phyloP scores from a whole-genome alignment of 306 rosid species.

The Sicyos edulis region DNA sequence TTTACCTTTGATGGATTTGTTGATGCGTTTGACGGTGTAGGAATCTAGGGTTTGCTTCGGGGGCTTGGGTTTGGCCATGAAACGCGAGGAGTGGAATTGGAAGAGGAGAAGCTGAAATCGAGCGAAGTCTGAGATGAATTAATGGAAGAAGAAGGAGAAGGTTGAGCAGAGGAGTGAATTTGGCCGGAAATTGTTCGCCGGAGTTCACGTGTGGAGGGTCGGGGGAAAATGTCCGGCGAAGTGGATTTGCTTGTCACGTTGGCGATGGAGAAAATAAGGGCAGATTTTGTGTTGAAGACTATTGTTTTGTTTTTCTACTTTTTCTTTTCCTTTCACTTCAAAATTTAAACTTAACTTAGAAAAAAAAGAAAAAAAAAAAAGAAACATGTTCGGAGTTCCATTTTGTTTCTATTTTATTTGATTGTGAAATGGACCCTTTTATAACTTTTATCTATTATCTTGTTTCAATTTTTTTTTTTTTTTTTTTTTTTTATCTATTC shows the following conservation, averaged over 20 bases:
- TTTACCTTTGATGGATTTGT: slow-evolving; percentile 60
- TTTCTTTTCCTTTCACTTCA: too few species aligned
- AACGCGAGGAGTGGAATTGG: neutral
- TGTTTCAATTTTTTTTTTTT: too few species aligned
- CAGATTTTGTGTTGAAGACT: neutral
- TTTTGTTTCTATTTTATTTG: too few species aligned
- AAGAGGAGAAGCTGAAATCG: slow-evolving; percentile 11
- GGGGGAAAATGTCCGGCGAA: neutral
- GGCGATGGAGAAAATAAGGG: slow-evolving; percentile 10
- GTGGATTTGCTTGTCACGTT: slow-evolving; percentile 19
- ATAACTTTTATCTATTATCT: too few species aligned
- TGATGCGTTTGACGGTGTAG: slow-evolving; percentile 82
- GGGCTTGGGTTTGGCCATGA: slow-evolving; percentile 85
- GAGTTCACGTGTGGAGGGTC: neutral
- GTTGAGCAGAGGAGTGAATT: neutral
- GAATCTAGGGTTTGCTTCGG: slow-evolving; percentile 90
- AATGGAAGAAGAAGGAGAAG: neutral
- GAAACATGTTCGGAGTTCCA: too few species aligned
- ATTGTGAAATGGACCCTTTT: too few species aligned
- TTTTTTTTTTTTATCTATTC: too few species aligned
- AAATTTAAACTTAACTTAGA: too few species aligned
- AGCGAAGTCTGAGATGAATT: neutral
- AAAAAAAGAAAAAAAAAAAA: too few species aligned
- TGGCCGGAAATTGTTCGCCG: slow-evolving; percentile 1
- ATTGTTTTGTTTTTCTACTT: neutral